Evolutionary conservation across 257 asterid genomes (phyloP).

Genomic region (Euphrasia confusa): DNA sequence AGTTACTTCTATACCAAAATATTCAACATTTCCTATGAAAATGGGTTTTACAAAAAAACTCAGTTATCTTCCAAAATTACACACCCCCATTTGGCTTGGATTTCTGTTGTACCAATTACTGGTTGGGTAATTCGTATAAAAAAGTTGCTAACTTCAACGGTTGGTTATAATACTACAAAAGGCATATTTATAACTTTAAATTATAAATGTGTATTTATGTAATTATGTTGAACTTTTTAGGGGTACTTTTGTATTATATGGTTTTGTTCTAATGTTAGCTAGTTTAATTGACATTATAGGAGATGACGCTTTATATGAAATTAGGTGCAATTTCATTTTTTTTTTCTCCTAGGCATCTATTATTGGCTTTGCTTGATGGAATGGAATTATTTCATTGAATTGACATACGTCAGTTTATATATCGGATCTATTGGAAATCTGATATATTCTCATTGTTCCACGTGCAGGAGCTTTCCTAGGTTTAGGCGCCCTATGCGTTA

Average conservation of each 20-base stretch:
- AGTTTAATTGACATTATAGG: not conserved
- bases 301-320: not conserved
- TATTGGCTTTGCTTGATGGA: not conserved
- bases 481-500: not conserved
- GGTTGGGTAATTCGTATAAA: too few relatives aligned
- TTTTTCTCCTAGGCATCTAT: too few relatives aligned
- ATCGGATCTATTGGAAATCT: not conserved
- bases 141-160: too few relatives aligned
- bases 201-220: too few relatives aligned
- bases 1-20: too few relatives aligned
- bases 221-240: not conserved
- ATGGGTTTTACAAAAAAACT: not conserved
- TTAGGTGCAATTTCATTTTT: not conserved
- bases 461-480: not conserved
- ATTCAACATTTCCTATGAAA: too few relatives aligned
- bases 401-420: too few relatives aligned
- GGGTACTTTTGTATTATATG: not conserved
- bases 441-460: not conserved
- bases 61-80: not conserved
- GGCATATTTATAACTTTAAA: too few relatives aligned
- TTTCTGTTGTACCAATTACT: not conserved
- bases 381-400: not conserved
- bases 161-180: not conserved
- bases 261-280: not conserved
- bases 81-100: not conserved